Evolutionary conservation across 2,329 filamentous ascomycete genomes (phyloP).

Genomic region (Aspergillus sp.): DNA sequence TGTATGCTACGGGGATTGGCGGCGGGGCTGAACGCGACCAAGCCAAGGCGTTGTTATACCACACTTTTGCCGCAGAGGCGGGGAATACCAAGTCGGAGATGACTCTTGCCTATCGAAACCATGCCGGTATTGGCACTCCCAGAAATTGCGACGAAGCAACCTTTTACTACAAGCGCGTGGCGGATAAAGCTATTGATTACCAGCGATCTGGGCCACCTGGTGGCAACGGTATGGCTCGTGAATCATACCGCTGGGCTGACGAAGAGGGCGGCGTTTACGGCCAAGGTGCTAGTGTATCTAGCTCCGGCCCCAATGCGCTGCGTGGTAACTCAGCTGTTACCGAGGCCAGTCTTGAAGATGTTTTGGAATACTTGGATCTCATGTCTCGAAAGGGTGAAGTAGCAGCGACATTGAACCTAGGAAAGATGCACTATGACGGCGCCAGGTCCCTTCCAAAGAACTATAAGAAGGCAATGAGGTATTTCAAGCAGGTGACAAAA

Average conservation of each 20-base stretch:
- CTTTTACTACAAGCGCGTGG: slow-evolving; percentile 87
- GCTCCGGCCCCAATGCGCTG: slow-evolving; percentile 78
- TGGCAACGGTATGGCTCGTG: slow-evolving; percentile 72
- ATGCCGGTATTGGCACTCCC: slow-evolving; percentile 79
- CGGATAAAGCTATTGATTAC: slow-evolving; percentile 87
- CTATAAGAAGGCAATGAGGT: slow-evolving; percentile 70
- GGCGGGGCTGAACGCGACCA: slow-evolving; percentile 79
- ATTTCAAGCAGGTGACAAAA: slow-evolving; percentile 76
- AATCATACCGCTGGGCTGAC: slow-evolving; percentile 84
- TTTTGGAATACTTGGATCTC: slow-evolving; percentile 89
- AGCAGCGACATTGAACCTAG: slow-evolving; percentile 82
- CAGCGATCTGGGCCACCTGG: slow-evolving; percentile 88
- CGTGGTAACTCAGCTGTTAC: slow-evolving; percentile 71
- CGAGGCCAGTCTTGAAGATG: slow-evolving; percentile 85
- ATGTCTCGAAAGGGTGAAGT: slow-evolving; percentile 88
- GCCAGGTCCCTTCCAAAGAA: slow-evolving; percentile 72
- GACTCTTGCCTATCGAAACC: slow-evolving; percentile 85
- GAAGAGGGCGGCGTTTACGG: slow-evolving; percentile 91
- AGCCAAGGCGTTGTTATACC: slow-evolving; percentile 87
- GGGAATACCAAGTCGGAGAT: slow-evolving; percentile 87
- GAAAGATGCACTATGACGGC: slow-evolving; percentile 85
- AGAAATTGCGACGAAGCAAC: slow-evolving; percentile 83
- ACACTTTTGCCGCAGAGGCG: slow-evolving; percentile 84
- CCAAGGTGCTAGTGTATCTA: slow-evolving; percentile 87
- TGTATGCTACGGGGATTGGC: slow-evolving; percentile 91